phyloP scores from a whole-genome alignment of 2,329 filamentous ascomycete species.

The Aspergillus fructus region DNA sequence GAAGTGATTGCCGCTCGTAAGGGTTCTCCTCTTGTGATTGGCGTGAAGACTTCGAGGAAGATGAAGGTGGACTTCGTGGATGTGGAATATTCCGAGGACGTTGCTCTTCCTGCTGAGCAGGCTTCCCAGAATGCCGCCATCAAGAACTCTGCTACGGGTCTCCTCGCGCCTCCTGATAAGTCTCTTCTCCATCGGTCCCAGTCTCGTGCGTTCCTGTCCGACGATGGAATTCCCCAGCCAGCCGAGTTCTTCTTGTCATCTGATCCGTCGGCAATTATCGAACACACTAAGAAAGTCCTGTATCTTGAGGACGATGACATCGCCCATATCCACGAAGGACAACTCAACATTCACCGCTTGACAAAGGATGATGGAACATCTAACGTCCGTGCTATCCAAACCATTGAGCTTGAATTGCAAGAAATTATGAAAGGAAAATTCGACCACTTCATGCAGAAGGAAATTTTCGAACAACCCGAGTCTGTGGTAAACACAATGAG shows the following conservation, averaged over 20 bases:
- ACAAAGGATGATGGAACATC: conserved; percentile 95
- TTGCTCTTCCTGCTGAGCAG: conserved; percentile 83
- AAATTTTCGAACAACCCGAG: conserved; percentile 99
- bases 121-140: conserved; percentile 95
- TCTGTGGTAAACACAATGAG: conserved; percentile 99
- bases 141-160: conserved; percentile 76
- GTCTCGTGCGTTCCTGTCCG: conserved; percentile 97
- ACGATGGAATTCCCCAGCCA: conserved; percentile 96
- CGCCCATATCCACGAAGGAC: conserved; percentile 98
- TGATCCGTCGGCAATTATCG: conserved; percentile 95
- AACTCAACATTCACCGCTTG: conserved; percentile 96
- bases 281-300: conserved; percentile 99
- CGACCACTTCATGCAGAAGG: conserved; percentile 99
- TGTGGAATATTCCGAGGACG: conserved; percentile 92
- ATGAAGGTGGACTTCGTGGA: conserved; percentile 99
- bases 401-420: conserved; percentile 96
- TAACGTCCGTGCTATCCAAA: conserved; percentile 97
- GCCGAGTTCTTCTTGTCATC: conserved; percentile 99
- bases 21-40: conserved; percentile 95
- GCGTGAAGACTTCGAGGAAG: conserved; percentile 94
- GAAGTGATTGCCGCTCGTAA: conserved; percentile 98
- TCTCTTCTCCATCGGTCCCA: conserved; percentile 97
- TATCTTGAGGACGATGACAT: conserved; percentile 99
- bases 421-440: conserved; percentile 99
- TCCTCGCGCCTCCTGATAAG: conserved; percentile 92